Evolutionary conservation across 2,329 filamentous ascomycete genomes (phyloP).

Genomic region (Grosmannia penicillata): DNA sequence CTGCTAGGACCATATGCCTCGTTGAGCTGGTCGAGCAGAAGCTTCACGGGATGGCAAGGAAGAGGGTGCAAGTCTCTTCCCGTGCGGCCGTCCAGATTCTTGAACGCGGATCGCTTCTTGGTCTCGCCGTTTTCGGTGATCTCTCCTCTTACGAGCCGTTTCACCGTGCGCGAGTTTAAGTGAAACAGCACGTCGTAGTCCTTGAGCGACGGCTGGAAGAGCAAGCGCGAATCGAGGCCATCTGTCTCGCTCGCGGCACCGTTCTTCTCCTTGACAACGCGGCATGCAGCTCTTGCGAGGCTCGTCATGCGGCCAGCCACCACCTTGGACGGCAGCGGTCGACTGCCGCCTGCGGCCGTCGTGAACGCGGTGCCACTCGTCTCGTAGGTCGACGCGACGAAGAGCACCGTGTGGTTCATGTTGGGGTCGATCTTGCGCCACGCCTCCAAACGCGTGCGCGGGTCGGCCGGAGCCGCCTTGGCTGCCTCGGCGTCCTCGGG

Average conservation of each 20-base stretch:
- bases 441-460: conserved; percentile 52
- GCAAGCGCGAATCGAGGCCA: conserved; percentile 35
- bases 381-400: conserved; percentile 70
- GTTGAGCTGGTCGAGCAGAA: conserved; percentile 54
- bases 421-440: conserved; percentile 81
- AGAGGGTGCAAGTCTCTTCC: conserved; percentile 28
- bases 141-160: conserved; percentile 22
- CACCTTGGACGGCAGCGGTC: conserved; percentile 53
- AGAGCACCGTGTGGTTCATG: conserved; percentile 70
- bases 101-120: conserved; percentile 41
- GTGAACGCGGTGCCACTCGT: conserved; percentile 69
- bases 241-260: conserved; percentile 9
- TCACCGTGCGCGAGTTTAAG: conserved; percentile 41
- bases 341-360: conserved; percentile 29
- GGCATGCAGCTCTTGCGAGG: conserved; percentile 62
- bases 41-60: conserved; percentile 43
- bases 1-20: conserved; percentile 37
- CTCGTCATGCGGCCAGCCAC: conserved; percentile 71
- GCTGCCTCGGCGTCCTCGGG: conserved; percentile 19
- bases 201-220: conserved; percentile 58
- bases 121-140: conserved; percentile 14
- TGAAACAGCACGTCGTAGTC: conserved; percentile 84
- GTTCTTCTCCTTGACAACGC: conserved; percentile 36
- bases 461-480: neutral
- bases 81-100: conserved; percentile 60